Evolutionary conservation across 345 rosid genomes (phyloP).

Genomic region (Turnera subulata): DNA sequence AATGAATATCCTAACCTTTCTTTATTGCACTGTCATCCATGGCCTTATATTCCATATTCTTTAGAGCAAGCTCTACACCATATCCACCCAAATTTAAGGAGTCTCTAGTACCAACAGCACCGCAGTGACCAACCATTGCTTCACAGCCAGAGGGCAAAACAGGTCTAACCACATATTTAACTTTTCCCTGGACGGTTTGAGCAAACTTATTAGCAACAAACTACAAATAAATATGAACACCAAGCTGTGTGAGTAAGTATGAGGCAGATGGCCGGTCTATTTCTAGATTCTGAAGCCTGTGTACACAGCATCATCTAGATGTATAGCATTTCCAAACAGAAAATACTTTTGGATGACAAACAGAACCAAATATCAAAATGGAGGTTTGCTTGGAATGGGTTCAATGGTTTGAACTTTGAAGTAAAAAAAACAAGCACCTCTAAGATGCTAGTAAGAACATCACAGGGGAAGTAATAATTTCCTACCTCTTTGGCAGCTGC

Average conservation of each 20-base stretch:
- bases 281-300: too few species aligned
- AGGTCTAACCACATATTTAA: slow-evolving; percentile 87
- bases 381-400: not conserved
- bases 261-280: too few species aligned
- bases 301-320: too few species aligned
- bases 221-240: not conserved
- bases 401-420: not conserved
- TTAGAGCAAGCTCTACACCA: slow-evolving; percentile 98
- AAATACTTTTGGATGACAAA: too few species aligned
- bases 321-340: too few species aligned
- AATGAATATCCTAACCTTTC: slow-evolving; percentile 54
- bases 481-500: slow-evolving; percentile 74
- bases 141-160: slow-evolving; percentile 89
- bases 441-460: not conserved
- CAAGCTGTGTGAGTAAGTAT: not conserved
- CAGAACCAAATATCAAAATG: too few species aligned
- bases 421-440: not conserved
- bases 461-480: not conserved
- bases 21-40: slow-evolving; percentile 92
- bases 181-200: slow-evolving; percentile 60
- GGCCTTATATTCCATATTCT: slow-evolving; percentile 99
- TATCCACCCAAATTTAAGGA: slow-evolving; percentile 89
- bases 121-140: slow-evolving; percentile 62
- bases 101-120: slow-evolving; percentile 75
- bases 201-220: slow-evolving; percentile 22